These are phyloP conservation scores for Senna tora DNA, from an alignment of 306 rosid genomes.

Conservation along the genomic window DNA sequence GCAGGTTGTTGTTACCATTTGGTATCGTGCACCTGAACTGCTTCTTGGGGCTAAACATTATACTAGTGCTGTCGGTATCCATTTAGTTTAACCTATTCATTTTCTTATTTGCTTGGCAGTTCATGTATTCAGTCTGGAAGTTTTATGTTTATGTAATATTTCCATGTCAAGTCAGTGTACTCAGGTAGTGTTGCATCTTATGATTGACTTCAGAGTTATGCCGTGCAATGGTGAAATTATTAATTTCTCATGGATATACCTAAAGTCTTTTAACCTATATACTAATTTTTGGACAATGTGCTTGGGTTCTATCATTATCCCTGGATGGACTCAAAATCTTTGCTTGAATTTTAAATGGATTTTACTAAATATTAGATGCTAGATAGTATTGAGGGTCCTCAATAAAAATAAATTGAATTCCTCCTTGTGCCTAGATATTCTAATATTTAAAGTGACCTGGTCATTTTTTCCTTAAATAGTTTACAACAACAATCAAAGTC, in stretches of 20 bases:
- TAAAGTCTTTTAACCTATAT: conserved; percentile 24
- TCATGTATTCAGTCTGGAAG: background rate
- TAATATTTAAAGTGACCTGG: conserved; percentile 21
- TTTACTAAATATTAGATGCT: conserved; percentile 27
- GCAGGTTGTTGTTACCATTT: conserved; percentile 98
- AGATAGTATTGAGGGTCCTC: conserved; percentile 24
- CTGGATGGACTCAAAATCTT: conserved; percentile 25
- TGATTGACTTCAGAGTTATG: conserved; percentile 16
- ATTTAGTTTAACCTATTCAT: conserved; percentile 21
- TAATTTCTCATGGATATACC: conserved; percentile 9
- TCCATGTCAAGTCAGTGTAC: conserved; percentile 28
- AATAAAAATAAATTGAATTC: conserved; percentile 33
- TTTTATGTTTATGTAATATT: conserved; percentile 5
- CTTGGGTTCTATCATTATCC: conserved; percentile 25
- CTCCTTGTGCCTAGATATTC: conserved; percentile 14
- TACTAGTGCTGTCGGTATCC: conserved; percentile 99
- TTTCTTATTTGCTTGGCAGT: conserved; percentile 22
- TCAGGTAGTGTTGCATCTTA: conserved; percentile 7
- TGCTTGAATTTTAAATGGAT: conserved; percentile 28
- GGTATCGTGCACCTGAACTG: conserved; percentile 99
- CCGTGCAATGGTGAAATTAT: background rate
- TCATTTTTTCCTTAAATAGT: conserved; percentile 45
- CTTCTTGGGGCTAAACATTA: conserved; percentile 99
- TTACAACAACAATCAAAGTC: no score
- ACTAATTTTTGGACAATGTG: conserved; percentile 7